Base-by-base conservation (phyloP, 352 stramenopile species). In the Thalassiosira hispida region DNA sequence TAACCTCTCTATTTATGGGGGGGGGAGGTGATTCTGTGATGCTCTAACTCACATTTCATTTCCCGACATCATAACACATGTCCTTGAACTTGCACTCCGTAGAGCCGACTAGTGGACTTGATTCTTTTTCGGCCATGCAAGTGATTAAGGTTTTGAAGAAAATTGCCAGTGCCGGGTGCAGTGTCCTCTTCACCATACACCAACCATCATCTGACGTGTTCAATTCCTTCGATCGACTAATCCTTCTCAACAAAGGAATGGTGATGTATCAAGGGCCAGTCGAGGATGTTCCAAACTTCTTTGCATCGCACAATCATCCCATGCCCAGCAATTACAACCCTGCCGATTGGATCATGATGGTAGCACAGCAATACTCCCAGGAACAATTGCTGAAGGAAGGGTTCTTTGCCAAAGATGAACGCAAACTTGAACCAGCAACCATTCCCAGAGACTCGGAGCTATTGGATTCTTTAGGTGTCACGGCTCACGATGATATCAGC, bases 181-280 rank as follows among this genome's bases (percentile, higher is more conserved):
- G 90, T 5, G 89, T 98, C 31, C 84, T 98, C 0, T 97, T 95
- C 65, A 98, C 95, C 4, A 98, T 98, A 73, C 95, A 98, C 72
- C 95, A 98, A 76, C 95, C 95, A 12, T 93, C 88, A 18, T 93
- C 88, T 2, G 93, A 97, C 55, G 93, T 97, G 7, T 97, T 97
- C 33, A 89, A 91, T 20, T 88, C 94, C 22, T 97, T 97, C 65
- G 93, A 97, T 77, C 89, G 89, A 27, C 60, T 97, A 6, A 86
- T 97, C 52, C 68, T 97, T 5, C 82, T 97, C 27, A 95, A 92
- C 16, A 88, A 83, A 9, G 94, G 95, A 0, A 72, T 91, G 53
- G 92, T 95, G 1, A 91, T 96, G 44, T 96, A 95, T 80, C 92
- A 94, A 62, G 93, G 94, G 23, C 42, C 77, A 18, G 90, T 94